Evolutionary conservation across 768 basidiomycete species (phyloP), one percentile per base, ranked within the genome.

Genomic region (Gloeopeniophorella convolvens): DNA sequence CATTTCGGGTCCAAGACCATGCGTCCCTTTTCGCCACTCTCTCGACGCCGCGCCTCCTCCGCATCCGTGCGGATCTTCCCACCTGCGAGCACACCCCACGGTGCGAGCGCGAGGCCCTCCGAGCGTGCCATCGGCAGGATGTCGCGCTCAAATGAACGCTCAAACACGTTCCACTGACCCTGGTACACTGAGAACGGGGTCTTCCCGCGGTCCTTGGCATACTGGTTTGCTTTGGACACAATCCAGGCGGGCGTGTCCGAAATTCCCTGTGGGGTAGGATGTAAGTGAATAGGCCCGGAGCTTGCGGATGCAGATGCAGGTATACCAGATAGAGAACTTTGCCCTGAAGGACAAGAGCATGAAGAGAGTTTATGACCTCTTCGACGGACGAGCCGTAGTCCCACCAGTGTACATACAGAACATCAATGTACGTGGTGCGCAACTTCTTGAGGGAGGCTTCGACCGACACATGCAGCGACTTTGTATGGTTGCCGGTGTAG

Each of bases 331-430:
- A 72, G 15, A 72, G 64, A 11, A 73, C 70, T 55, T 76, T 74
- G 36, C 72, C 70, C 6, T 60, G 44, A 13, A 46, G 62, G 50
- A 76, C 72, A 18, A 75, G 50, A 37, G 68, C 62, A 58, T 76
- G 69, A 10, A 77, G 60, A 16, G 54, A 40, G 21, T 65, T 63
- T 70, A 74, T 71, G 36, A 73, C 42, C 56, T 74, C 72, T 37
- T 66, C 62, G 26, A 73, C 65, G 10, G 66, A 68, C 5, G 73
- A 73, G 8, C 68, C 62, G 51, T 66, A 74, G 50, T 76, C 75
- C 76, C 72, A 72, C 67, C 69, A 76, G 56, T 80, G 79, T 5
- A 79, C 57, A 51, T 81, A 79, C 26, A 80, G 60, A 42, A 82
- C 70, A 56, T 81, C 79, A 57, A 81, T 71, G 57, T 76, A 84